Evolutionary conservation across 2,329 filamentous ascomycete genomes (phyloP).

Genomic region (Pseudogymnoascus sp.): DNA sequence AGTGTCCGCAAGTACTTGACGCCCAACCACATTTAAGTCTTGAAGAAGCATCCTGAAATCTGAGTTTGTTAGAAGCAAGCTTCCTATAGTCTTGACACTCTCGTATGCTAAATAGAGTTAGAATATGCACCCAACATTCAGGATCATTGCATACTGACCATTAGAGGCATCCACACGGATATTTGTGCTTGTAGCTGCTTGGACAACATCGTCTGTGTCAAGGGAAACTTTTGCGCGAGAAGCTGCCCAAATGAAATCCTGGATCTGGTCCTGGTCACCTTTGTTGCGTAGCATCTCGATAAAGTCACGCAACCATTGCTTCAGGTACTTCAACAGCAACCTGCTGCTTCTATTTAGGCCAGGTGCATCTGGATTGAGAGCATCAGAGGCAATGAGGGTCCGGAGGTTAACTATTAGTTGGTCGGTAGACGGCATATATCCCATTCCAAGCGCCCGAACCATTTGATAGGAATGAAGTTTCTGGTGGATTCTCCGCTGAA

Average conservation of each 20-base stretch:
- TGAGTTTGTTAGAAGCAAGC: constrained; percentile 78
- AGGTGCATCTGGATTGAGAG: constrained; percentile 67
- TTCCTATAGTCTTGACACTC: constrained; percentile 75
- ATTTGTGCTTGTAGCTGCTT: constrained; percentile 54
- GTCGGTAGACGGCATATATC: constrained; percentile 88
- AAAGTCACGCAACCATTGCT: constrained; percentile 68
- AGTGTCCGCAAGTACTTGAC: constrained; percentile 81
- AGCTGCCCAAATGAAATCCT: constrained; percentile 85
- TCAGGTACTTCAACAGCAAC: constrained; percentile 61
- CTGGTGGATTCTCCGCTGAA: constrained; percentile 72
- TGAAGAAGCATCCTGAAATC: constrained; percentile 83
- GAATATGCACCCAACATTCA: background rate
- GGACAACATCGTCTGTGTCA: constrained; percentile 56
- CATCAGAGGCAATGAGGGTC: constrained; percentile 66
- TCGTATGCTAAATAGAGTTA: constrained; percentile 52
- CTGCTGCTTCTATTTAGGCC: constrained; percentile 73
- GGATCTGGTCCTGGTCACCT: constrained; percentile 76
- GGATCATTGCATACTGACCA: constrained; percentile 38
- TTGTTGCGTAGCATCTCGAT: constrained; percentile 78
- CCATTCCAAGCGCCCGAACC: constrained; percentile 69
- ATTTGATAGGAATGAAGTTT: constrained; percentile 94
- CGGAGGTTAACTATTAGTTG: constrained; percentile 74
- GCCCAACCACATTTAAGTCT: constrained; percentile 69
- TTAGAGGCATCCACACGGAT: constrained; percentile 64
- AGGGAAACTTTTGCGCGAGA: constrained; percentile 64